Base-by-base conservation (phyloP, 2,329 filamentous ascomycete genomes). In the Fusarium pseudoanthophilum region DNA sequence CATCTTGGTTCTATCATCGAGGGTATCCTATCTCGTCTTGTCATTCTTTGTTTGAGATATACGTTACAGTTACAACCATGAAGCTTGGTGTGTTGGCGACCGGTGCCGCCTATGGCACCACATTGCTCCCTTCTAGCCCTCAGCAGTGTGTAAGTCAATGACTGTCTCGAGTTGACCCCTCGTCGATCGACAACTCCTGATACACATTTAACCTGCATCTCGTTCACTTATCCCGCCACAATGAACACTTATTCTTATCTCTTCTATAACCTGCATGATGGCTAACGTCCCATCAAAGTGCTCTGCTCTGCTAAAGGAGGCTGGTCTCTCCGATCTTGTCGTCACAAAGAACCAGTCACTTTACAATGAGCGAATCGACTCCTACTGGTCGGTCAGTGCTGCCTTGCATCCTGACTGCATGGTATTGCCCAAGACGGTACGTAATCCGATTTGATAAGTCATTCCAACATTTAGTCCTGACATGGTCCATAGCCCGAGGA, bases 351-450 rank as follows among this genome's bases (percentile, higher is more conserved):
- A 77, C 26, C 77, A 76, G 7, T 60, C 61, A 24, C 73, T 73
- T 21, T 83, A 81, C 53, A 57, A 69, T 34, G 76, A 76, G 14
- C 79, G 81, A 11, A 75, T 83, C 57, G 72, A 76, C 30, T 78
- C 80, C 2, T 83, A 83, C 76, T 84, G 80, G 79, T 83, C 82
- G 10, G 66, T 73, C 40, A 81, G 80, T 39, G 82, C 82, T 4
- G 80, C 80, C 13, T 67, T 83, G 32, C 59, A 75, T 8, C 79
- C 82, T 11, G 81, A 80, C 77, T 83, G 83, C 48, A 80, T 83
- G 72, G 80, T 78, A 13, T 69, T 82, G 56, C 82, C 82, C 5
- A 65, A 73, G 34, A 77, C 78, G 4, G 71, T 28, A 39, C 10
- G 51, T 39, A 26, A 16, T 37, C 18, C 7, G 24, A 26, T 15